A percentile compares a stretch with the other conserved stretches of the same genome.
phyloP scores from a whole-genome alignment of 1,284 basidiomycete genomes.

The Ganoderma leucocontextum region DNA sequence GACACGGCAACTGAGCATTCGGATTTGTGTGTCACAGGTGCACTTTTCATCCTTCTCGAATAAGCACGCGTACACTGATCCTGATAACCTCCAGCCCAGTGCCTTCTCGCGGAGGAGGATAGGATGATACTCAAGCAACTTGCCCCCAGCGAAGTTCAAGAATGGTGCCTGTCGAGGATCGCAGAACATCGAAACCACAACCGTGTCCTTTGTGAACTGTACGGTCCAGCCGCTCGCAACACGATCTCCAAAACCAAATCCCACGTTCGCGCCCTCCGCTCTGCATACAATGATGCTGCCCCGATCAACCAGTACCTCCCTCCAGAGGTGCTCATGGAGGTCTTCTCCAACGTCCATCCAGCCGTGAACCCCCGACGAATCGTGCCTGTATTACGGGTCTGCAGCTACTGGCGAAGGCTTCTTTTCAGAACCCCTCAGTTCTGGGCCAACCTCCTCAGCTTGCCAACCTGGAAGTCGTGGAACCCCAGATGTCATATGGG shows the following conservation, averaged over 20 bases:
- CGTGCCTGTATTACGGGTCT: constrained; percentile 1
- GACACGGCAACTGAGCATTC: not conserved
- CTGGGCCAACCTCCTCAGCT: constrained; percentile 5
- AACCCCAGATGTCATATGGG: no score
- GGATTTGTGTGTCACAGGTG: not conserved
- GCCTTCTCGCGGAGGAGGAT: not conserved
- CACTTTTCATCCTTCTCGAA: not conserved
- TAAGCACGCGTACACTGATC: not conserved
- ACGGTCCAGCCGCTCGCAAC: not conserved
- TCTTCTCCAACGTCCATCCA: constrained; percentile 5
- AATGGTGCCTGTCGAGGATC: constrained; percentile 3
- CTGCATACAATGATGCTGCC: not conserved
- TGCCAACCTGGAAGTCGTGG: not conserved
- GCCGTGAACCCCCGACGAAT: no score
- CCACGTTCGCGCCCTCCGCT: constrained; percentile 4
- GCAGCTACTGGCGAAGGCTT: not conserved
- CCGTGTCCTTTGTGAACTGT: not conserved
- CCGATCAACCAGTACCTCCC: constrained; percentile 6
- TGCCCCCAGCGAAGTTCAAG: not conserved
- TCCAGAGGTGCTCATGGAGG: constrained; percentile 7
- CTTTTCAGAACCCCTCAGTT: not conserved
- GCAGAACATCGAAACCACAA: not conserved
- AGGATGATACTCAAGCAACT: not conserved
- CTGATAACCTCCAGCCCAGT: not conserved
- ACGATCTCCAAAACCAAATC: not conserved